Percentiles rank a stretch among this genome's conserved stretches.
Conservation (phyloP, 2,329 filamentous ascomycete species). For the Ascochyta koolunga region DNA sequence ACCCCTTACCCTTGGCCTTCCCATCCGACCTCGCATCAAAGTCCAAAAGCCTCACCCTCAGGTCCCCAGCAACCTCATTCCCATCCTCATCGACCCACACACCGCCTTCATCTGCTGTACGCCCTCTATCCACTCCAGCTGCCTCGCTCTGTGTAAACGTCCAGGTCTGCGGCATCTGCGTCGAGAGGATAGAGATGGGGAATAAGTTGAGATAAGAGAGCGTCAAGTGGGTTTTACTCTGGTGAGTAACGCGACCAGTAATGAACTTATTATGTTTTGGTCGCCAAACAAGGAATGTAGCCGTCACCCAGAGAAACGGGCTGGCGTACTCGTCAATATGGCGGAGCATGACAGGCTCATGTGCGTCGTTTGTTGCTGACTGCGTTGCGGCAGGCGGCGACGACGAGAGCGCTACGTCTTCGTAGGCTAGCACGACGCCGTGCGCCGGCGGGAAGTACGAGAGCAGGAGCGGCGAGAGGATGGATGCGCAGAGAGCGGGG, state of each 20-base stretch:
- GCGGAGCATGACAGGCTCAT: slow-evolving; percentile 16
- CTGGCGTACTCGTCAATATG: slow-evolving; percentile 74
- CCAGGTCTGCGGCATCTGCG: slow-evolving; percentile 78
- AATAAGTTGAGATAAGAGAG: slow-evolving; percentile 91
- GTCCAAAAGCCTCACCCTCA: slow-evolving; percentile 67
- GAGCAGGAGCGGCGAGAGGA: slow-evolving; percentile 76
- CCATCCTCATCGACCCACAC: slow-evolving; percentile 79
- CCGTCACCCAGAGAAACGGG: slow-evolving; percentile 86
- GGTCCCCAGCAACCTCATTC: slow-evolving; percentile 55
- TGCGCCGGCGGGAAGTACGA: slow-evolving; percentile 75
- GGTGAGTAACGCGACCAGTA: slow-evolving; percentile 81
- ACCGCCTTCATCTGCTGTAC: slow-evolving; percentile 58
- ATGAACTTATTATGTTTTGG: slow-evolving; percentile 75
- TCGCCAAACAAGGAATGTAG: slow-evolving; percentile 82
- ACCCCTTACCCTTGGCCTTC: slow-evolving; percentile 71
- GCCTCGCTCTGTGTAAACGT: slow-evolving; percentile 61
- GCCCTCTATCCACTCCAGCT: slow-evolving; percentile 27
- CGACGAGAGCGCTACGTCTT: slow-evolving; percentile 70
- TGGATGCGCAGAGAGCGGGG: slow-evolving; percentile 73
- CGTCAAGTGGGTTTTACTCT: slow-evolving; percentile 87
- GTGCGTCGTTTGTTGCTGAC: neutral
- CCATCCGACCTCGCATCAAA: slow-evolving; percentile 73
- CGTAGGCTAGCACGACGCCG: slow-evolving; percentile 77
- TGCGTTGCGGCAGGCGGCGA: slow-evolving; percentile 53
- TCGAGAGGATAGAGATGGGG: slow-evolving; percentile 83